Base-by-base conservation (phyloP, 2,329 filamentous ascomycete genomes). In the Chaetomiaceae sp. region DNA sequence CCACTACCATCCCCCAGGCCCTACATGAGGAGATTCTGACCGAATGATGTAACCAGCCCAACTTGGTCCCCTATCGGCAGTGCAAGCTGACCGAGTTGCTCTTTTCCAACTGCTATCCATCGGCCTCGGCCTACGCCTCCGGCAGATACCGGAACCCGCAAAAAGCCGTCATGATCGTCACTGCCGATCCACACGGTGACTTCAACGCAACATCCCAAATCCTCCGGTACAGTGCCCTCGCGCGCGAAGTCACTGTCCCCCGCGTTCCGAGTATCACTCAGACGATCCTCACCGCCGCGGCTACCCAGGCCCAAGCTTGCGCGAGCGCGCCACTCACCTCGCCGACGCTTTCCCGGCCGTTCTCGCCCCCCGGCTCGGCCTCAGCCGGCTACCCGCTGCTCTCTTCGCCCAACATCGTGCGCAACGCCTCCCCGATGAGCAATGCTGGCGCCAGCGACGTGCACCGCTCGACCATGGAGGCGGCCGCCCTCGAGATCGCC, bases 141-240 rank as follows among this genome's bases (percentile, higher is more conserved):
- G 65, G 71, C 54, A 74, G 58, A 64, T 67, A 77, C 13, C 81
- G 84, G 14, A 81, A 83, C 56, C 87, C 89, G 0, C 93, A 97
- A 65, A 91, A 87, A 62, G 91, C 86, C 1, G 83, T 95, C 61
- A 97, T 99, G 91, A 87, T 99, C 50, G 92, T 97, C 14, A 96
- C 92, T 0, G 93, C 92, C 3, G 92, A 99, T 63, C 89, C 93
- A 0, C 71, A 87, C 12, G 92, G 93, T 33, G 93, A 99, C 68
- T 96, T 91, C 73, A 97, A 97, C 64, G 90, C 93, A 12, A 99
- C 93, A 0, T 95, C 89, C 5, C 93, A 97, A 65, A 97, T 99
- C 55, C 75, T 99, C 1, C 85, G 92, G 16, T 99, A 99, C 70
- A 93, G 89, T 19, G 92, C 93, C 0, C 78, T 99, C 4, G 93